Conservation (phyloP, 1,284 basidiomycete species). For the Marasmius tenuissimus region DNA sequence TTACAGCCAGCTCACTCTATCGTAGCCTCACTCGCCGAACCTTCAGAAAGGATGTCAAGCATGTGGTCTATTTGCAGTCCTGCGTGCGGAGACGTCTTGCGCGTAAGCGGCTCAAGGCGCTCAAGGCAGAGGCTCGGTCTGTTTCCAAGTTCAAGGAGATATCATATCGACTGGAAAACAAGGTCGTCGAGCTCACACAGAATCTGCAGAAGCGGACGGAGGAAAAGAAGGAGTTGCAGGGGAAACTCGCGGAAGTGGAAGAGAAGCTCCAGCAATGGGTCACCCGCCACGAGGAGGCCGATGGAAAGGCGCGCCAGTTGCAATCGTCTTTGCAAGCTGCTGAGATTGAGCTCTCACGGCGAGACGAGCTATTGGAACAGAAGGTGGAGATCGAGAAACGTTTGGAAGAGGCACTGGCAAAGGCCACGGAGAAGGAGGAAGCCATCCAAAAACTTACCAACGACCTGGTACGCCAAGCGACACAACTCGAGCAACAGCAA, state of each 20-base stretch:
- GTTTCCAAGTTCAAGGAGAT: constrained; percentile 99
- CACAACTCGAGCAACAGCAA: constrained; percentile 82
- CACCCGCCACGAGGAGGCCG: constrained; percentile 88
- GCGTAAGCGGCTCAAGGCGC: constrained; percentile 79
- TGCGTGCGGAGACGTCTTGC: constrained; percentile 90
- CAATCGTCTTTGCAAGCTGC: constrained; percentile 72
- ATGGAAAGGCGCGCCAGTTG: constrained; percentile 73
- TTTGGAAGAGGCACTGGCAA: constrained; percentile 75
- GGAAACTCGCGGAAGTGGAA: constrained; percentile 78
- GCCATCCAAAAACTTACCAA: constrained; percentile 80
- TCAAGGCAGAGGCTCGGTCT: constrained; percentile 92
- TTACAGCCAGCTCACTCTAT: constrained; percentile 10
- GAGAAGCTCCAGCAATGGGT: constrained; percentile 86
- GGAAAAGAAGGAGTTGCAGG: constrained; percentile 89
- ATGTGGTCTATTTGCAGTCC: constrained; percentile 88
- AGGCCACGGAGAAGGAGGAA: constrained; percentile 83
- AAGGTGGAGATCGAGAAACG: constrained; percentile 85
- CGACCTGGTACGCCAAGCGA: constrained; percentile 73
- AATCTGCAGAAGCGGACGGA: constrained; percentile 88
- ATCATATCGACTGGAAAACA: constrained; percentile 97
- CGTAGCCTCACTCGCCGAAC: constrained; percentile 64
- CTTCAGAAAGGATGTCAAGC: constrained; percentile 67
- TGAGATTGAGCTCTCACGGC: constrained; percentile 73
- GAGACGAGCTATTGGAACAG: constrained; percentile 74
- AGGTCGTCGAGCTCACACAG: constrained; percentile 98